Base-by-base conservation (phyloP, 345 rosid species). In the Gossypium arboreum region DNA sequence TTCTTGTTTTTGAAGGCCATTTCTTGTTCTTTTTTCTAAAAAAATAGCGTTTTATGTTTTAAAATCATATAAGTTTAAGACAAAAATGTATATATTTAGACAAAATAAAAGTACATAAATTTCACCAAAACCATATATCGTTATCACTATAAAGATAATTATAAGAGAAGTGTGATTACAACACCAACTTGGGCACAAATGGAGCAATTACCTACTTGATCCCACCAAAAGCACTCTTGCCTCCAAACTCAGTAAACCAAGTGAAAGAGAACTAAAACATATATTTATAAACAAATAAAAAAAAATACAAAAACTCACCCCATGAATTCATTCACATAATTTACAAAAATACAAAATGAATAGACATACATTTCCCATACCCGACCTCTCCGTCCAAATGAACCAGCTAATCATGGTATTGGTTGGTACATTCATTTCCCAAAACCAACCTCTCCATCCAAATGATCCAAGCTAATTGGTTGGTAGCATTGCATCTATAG, bases 401-500 rank as follows among this genome's bases (percentile, higher is more conserved):
- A 67, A 76, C 75, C 55, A 17, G 22, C 73, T 75, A 80, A 34
- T 34, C 39, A 34, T 34, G 39, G 39, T 34, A 58, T 1, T 77
- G 88, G 80, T 78, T 79, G 62, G 81, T 34, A 34, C 6, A 34
- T 34, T 34, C 41, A 34, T 57, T 20, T 56, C 73, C 61, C 72
- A 68, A 12, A 51, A 72, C 81, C 79, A 24, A 51, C 72, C 10
- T 52, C 57, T 44, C 70, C 9, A 62, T 50, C 68, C 51, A 16
- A 67, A 72, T 67, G 45, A 71, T 75, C 75, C 55, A 17, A 17
- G 22, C 73, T 75, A 80, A 58, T 3, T 77, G 88, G 80, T 78
- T 79, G 58, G 82, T 34, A 34, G 41, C 81, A 50, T 88, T 59
- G 82, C 81, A 52, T 90, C 92, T 56, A 91, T 85, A 9, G 91